These are phyloP conservation scores for Sherardia arvensis DNA, from an alignment of 257 asterid genomes.

Conservation along the genomic window DNA sequence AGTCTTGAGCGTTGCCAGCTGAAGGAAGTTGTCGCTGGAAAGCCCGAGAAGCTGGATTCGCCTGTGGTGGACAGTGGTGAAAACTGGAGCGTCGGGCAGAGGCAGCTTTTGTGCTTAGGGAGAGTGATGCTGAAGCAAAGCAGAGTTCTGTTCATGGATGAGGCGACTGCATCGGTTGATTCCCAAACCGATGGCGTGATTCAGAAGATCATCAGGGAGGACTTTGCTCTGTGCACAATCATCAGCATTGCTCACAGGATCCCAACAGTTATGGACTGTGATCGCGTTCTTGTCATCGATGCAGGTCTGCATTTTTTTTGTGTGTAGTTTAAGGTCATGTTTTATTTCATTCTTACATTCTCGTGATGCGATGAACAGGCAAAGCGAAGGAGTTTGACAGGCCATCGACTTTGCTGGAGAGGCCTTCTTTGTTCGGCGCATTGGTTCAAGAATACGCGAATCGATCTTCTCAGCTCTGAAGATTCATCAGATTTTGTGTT, in stretches of 20 bases:
- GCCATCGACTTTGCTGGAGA: constrained; percentile 64
- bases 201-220: constrained; percentile 90
- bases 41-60: constrained; percentile 81
- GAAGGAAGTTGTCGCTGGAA: constrained; percentile 76
- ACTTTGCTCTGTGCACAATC: constrained; percentile 70
- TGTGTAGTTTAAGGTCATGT: not conserved
- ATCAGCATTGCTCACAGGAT: constrained; percentile 97
- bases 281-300: constrained; percentile 78
- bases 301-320: constrained; percentile 38
- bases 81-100: constrained; percentile 98
- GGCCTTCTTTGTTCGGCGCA: constrained; percentile 84
- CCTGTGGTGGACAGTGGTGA: constrained; percentile 86
- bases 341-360: not conserved
- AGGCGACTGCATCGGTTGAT: constrained; percentile 97
- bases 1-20: constrained; percentile 96
- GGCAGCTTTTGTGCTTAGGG: constrained; percentile 94
- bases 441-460: constrained; percentile 93
- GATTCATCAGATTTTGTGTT: not conserved
- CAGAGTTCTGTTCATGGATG: constrained; percentile 82
- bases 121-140: constrained; percentile 89
- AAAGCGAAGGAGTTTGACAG: constrained; percentile 66
- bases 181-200: constrained; percentile 85
- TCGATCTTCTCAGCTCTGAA: constrained; percentile 65
- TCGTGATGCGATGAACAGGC: constrained; percentile 30
- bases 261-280: constrained; percentile 96